Percentiles rank a stretch among this genome's conserved stretches.
phyloP scores from a whole-genome alignment of 1,284 basidiomycete species.

The Malassezia vespertilionis region DNA sequence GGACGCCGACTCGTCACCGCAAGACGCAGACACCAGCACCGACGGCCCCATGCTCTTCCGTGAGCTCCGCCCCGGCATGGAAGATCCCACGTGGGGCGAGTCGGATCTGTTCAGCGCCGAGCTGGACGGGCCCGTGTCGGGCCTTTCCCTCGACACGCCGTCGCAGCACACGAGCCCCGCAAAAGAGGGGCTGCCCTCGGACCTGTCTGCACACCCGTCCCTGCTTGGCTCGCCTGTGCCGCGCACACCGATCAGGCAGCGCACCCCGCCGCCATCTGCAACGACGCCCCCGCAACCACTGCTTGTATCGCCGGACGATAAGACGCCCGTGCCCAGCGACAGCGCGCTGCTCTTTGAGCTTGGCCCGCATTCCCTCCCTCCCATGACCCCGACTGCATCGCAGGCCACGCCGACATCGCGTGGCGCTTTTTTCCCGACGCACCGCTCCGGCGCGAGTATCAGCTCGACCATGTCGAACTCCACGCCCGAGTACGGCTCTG shows the following conservation, averaged over 20 bases:
- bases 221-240: too few species aligned
- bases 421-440: too few species aligned
- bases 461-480: slow-evolving; percentile 1
- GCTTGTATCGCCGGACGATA: too few species aligned
- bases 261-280: too few species aligned
- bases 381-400: too few species aligned
- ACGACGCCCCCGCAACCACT: too few species aligned
- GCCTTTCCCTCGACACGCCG: background rate
- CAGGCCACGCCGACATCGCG: too few species aligned
- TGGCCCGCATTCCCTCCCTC: background rate
- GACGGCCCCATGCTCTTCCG: background rate
- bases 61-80: background rate
- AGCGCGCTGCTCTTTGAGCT: too few species aligned
- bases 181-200: too few species aligned
- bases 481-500: slow-evolving; percentile 9
- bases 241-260: too few species aligned
- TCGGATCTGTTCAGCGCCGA: slow-evolving; percentile 1
- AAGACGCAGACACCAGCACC: background rate
- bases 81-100: background rate
- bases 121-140: slow-evolving; percentile 1
- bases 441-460: slow-evolving; percentile 6
- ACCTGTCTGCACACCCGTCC: too few species aligned
- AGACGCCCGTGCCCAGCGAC: too few species aligned
- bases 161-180: background rate
- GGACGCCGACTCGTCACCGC: background rate